A percentile compares a stretch with the other conserved stretches of the same genome.
Evolutionary conservation across 306 rosid species (phyloP).

Genomic region (Vicia faba): DNA sequence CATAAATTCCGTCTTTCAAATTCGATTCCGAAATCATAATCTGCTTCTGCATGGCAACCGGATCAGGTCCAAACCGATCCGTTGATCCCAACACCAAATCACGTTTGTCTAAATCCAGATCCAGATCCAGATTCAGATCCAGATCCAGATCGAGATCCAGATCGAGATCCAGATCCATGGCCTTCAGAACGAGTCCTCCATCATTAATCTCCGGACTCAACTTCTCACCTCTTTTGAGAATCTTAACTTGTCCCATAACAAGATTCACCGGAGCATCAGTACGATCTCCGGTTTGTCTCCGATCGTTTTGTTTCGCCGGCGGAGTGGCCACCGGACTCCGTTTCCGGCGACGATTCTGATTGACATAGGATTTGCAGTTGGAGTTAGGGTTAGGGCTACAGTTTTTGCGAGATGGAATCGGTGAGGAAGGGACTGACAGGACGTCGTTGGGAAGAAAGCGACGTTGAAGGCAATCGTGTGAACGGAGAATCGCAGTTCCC

Average conservation of each 20-base stretch:
- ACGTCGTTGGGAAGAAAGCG: constrained; percentile 50
- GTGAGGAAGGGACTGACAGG: constrained; percentile 30
- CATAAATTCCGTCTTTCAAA: constrained; percentile 52
- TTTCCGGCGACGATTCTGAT: constrained; percentile 54
- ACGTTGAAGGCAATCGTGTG: constrained; percentile 49
- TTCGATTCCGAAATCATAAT: constrained; percentile 55
- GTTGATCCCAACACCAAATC: constrained; percentile 64
- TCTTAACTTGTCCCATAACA: constrained; percentile 72
- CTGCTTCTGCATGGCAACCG: constrained; percentile 61
- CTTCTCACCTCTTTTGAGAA: constrained; percentile 78
- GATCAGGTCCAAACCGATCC: constrained; percentile 72
- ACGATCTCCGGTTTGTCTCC: constrained; percentile 26
- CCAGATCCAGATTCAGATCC: constrained; percentile 9
- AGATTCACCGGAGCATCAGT: constrained; percentile 42
- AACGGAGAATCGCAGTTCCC: constrained; percentile 57
- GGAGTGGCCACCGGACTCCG: constrained; percentile 46
- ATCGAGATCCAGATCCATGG: constrained; percentile 15
- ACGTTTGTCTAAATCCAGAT: constrained; percentile 16
- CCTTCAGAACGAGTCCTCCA: constrained; percentile 6
- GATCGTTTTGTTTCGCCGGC: constrained; percentile 26
- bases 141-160: not conserved
- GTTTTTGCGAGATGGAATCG: constrained; percentile 11
- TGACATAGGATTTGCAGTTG: constrained; percentile 16
- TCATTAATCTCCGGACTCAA: constrained; percentile 32
- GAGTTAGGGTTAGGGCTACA: constrained; percentile 31